Conservation (phyloP, 345 rosid species). For the Limnanthes douglasii region DNA sequence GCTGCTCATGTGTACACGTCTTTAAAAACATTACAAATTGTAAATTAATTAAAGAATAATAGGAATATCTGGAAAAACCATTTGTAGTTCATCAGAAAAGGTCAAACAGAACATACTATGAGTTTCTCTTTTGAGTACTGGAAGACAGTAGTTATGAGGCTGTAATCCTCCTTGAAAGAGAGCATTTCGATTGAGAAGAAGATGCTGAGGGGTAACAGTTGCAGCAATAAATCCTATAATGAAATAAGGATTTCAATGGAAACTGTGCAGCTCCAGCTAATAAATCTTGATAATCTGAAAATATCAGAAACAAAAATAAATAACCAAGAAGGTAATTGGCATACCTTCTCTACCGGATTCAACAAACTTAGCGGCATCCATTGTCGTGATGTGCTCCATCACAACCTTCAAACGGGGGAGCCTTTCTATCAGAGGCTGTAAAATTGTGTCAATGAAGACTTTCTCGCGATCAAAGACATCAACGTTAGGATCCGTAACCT, state of each 20-base stretch:
- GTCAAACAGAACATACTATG: conserved; percentile 38
- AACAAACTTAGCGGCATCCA: conserved; percentile 75
- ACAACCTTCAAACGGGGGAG: conserved; percentile 69
- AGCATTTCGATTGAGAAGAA: conserved; percentile 81
- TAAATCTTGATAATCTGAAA: background rate
- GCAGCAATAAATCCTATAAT: conserved; percentile 60
- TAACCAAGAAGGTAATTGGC: background rate
- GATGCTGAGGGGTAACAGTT: conserved; percentile 94
- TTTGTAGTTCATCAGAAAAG: background rate
- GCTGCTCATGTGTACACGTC: too few relatives aligned
- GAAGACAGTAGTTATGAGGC: conserved; percentile 92
- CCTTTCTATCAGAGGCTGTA: conserved; percentile 54
- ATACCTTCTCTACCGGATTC: conserved; percentile 76
- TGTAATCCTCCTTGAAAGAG: conserved; percentile 90
- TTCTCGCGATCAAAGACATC: conserved; percentile 89
- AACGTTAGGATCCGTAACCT: conserved; percentile 71
- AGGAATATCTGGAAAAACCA: background rate
- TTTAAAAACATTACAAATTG: too few relatives aligned
- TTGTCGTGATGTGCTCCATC: conserved; percentile 89
- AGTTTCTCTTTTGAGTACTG: conserved; percentile 81
- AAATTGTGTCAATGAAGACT: conserved; percentile 66
- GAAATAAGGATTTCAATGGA: conserved; percentile 2
- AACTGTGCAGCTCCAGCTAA: background rate
- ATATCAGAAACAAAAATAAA: background rate
- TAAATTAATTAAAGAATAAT: too few relatives aligned